Evolutionary conservation across 179 eudicot species (phyloP).

Genomic region (Amaranthus tricolor): DNA sequence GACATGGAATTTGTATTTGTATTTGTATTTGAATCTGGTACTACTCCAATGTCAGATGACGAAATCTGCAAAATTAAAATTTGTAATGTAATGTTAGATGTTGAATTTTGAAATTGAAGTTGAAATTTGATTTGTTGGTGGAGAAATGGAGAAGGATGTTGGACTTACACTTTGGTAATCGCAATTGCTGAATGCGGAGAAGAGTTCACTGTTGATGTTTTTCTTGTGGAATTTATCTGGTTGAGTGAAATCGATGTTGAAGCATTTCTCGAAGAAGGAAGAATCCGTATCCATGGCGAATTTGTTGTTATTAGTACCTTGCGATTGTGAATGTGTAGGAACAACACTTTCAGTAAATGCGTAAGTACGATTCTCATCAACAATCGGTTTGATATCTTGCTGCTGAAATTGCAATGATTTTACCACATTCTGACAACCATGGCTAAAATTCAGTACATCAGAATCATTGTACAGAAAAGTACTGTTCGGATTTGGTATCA

Average conservation of each 20-base stretch:
- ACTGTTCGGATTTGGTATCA: conserved; percentile 29
- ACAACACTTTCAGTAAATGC: conserved; percentile 48
- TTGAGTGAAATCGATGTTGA: conserved; percentile 52
- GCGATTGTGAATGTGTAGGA: conserved; percentile 38
- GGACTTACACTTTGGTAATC: conserved; percentile 14
- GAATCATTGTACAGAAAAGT: conserved; percentile 22
- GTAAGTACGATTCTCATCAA: conserved; percentile 8
- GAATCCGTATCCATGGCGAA: neutral
- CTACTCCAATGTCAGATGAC: conserved; percentile 46
- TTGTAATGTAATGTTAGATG: neutral
- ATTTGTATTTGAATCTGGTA: conserved; percentile 23
- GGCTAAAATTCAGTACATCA: conserved; percentile 22
- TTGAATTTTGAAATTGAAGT: neutral
- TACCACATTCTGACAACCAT: conserved; percentile 23
- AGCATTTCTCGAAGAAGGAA: conserved; percentile 19
- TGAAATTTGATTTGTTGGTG: too few relatives aligned
- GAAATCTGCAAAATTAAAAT: conserved; percentile 28
- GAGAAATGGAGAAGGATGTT: too few relatives aligned
- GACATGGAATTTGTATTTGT: conserved; percentile 28
- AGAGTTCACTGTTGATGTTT: conserved; percentile 11
- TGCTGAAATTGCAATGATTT: neutral
- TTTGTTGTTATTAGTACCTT: conserved; percentile 21
- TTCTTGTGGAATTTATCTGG: conserved; percentile 25
- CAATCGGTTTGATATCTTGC: neutral
- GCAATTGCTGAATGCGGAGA: conserved; percentile 24